Percentiles rank a stretch among this genome's conserved stretches.
Evolutionary conservation across 1,284 basidiomycete species (phyloP).

Genomic region (Rhodotorula sp.): DNA sequence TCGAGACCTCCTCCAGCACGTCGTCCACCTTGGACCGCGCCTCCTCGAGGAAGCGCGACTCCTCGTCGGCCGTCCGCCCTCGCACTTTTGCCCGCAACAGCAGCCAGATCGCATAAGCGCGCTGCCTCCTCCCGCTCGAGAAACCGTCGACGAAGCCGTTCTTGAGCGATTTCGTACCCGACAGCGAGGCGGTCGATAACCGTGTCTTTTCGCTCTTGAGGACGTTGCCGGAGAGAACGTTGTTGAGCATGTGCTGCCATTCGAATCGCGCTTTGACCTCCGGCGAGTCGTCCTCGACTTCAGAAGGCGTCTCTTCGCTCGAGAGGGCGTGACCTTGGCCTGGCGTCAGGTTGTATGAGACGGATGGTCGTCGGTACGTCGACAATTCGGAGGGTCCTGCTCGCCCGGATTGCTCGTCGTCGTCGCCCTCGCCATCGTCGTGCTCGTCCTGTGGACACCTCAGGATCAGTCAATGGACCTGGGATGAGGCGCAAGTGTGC

Average conservation of each 20-base stretch:
- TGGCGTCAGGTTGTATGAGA: constrained; percentile 35
- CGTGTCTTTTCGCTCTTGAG: constrained; percentile 88
- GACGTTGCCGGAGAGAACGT: constrained; percentile 87
- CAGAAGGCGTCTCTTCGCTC: constrained; percentile 11
- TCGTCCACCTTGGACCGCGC: constrained; percentile 75
- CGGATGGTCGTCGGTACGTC: constrained; percentile 30
- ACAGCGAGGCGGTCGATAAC: constrained; percentile 50
- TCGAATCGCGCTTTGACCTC: constrained; percentile 63
- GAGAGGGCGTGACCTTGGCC: constrained; percentile 2
- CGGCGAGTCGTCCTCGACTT: constrained; percentile 30
- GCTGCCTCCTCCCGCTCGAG: constrained; percentile 46
- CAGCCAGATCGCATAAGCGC: constrained; percentile 69
- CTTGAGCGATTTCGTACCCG: constrained; percentile 37
- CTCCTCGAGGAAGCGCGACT: constrained; percentile 76
- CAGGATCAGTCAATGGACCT: too few species aligned
- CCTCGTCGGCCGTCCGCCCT: constrained; percentile 75
- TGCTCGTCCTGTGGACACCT: background rate
- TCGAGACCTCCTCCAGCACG: constrained; percentile 76
- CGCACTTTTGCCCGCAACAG: constrained; percentile 83
- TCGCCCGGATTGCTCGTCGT: constrained; percentile 27
- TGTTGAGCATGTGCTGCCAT: constrained; percentile 91
- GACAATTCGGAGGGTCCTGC: background rate
- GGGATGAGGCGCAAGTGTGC: background rate
- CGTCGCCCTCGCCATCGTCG: constrained; percentile 27
- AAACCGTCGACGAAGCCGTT: constrained; percentile 32